Base-by-base conservation (phyloP, 192 early-diverging fungal species). In the Bifiguratus adelaidae region DNA sequence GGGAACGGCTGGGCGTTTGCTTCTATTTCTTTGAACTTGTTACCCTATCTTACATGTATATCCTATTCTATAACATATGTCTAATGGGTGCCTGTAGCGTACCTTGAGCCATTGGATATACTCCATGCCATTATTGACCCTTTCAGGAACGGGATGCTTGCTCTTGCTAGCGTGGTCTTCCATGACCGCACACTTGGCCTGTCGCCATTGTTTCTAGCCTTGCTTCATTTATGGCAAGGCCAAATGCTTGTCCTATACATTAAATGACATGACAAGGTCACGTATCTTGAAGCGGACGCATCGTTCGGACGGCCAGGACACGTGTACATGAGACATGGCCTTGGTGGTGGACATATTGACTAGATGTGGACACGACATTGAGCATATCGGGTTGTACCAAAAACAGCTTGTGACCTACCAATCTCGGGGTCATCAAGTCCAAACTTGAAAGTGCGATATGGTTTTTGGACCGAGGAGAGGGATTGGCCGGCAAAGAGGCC, bases 201-300 rank as follows among this genome's bases (percentile, higher is more conserved):
- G n/a, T n/a, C n/a, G n/a, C n/a, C n/a, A n/a, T n/a, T n/a, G n/a
- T n/a, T n/a, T n/a, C n/a, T 45, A 7, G 6, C 0, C n/a, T 44
- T 25, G 20, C 13, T 44, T 30, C 0, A 24, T 15, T 24, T 13
- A 2, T 3, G 12, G 24, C 44, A 9, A 9, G 4, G 6, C 20
- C 21, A 48, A 41, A 25, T 12, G 9, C 15, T 2, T 16, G 15
- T 2, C 25, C 63, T 56, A 77, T 21, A 74, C 56, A 59, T 70
- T 75, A 45, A 78, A 78, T n/a, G 66, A 68, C 76, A 78, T 78
- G 21, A 74, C 68, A 7, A 67, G 44, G 34, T 75, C 73, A 25
- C 52, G 42, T 13, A 75, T 61, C n/a, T 49, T 47, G 23, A 78
- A 42, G 35, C 72, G 74, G 21, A 70, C 73, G 27, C 52, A 64